Base-by-base conservation (phyloP, 2,329 filamentous ascomycete species). In the Colletotrichum sp. region DNA sequence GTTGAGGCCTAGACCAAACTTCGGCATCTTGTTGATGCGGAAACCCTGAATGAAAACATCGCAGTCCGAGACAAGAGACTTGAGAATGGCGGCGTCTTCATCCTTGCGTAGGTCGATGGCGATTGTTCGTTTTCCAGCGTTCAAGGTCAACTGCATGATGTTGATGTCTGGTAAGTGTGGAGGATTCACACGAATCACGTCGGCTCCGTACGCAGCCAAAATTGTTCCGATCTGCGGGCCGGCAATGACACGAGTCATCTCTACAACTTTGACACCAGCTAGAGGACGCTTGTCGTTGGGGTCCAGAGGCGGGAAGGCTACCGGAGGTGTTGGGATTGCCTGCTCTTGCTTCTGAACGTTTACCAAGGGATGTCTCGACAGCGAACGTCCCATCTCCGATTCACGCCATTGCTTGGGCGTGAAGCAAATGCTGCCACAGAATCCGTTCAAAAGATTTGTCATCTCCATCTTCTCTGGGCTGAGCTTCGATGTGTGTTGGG, bases 31-130 rank as follows among this genome's bases (percentile, higher is more conserved):
- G 8, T 84, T 85, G 10, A 85, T 84, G 10, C 89, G 84, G 82
- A 88, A 92, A 30, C 90, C 89, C 74, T 90, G 87, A 26, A 91
- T 80, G 73, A 91, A 87, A 43, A 91, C 86, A 78, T 92, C 90
- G 3, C 86, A 88, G 3, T 88, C 87, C 7, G 80, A 79, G 15
- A 91, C 79, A 3, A 91, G 84, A 8, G 84, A 81, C 4, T 82
- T 80, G 0, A 90, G 80, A 10, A 85, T 82, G 2, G 79, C 79
- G 72, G 83, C 84, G 64, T 88, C 88, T 2, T 82, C 80, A 3
- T 83, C 78, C 5, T 85, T 82, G 58, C 85, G 84, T 43, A 91
- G 86, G 77, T 92, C 87, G 4, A 92, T 80, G 16, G 82, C 80
- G 5, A 86, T 82, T 3, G 86, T 88, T 67, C 85, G 84, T 79